Evolutionary conservation across 2,329 filamentous ascomycete genomes (phyloP), one percentile per base, ranked within the genome.

Genomic region (Rutstroemia sydowiana): DNA sequence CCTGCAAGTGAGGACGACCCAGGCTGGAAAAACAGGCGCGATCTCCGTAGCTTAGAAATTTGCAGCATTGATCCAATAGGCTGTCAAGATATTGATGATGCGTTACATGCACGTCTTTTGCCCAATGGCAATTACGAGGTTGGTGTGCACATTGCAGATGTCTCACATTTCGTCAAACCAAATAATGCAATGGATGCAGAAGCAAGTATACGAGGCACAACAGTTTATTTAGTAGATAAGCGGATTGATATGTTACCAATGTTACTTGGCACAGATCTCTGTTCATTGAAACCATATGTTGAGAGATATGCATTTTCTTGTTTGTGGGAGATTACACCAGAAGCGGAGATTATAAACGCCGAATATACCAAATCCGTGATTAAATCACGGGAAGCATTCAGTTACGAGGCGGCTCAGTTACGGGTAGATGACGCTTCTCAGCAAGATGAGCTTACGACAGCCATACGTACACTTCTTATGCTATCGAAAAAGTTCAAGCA

Each of bases 201-300:
- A 71, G 93, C 93, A 3, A 93, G 89, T 65, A 82, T 95, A 64
- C 85, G 93, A 63, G 93, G 93, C 56, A 97, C 93, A 4, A 97
- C 92, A 0, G 93, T 98, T 26, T 98, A 98, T 67, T 76, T 98
- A 14, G 93, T 98, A 3, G 93, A 98, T 70, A 98, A 98, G 76
- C 90, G 93, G 63, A 98, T 98, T 63, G 95, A 98, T 74, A 98
- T 98, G 95, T 78, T 98, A 68, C 95, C 95, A 1, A 91, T 90
- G 78, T 83, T 98, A 30, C 83, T 98, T 11, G 93, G 93, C 53
- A 98, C 93, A 0, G 91, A 98, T 64, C 76, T 98, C 1, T 98
- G 93, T 72, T 98, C 93, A 0, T 75, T 98, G 18, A 97, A 97
- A 69, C 93, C 93, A 0, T 93, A 96, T 63, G 90, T 98, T n/a